phyloP scores from a whole-genome alignment of 345 rosid genomes.

The Melaleuca quinquenervia region DNA sequence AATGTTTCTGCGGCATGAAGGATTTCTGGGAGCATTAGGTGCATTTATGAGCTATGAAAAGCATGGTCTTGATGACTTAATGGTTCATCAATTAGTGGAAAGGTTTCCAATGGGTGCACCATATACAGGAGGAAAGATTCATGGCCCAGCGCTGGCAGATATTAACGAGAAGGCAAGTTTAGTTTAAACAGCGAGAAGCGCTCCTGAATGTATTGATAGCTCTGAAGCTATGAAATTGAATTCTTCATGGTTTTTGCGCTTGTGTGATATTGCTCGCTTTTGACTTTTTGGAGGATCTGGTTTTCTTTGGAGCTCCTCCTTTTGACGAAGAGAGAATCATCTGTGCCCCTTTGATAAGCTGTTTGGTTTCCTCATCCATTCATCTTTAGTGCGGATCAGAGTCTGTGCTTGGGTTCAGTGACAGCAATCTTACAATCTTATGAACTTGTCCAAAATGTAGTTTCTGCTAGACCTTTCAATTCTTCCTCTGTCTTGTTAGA shows the following conservation, averaged over 20 bases:
- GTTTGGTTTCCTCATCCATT: neutral
- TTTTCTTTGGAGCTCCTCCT: neutral
- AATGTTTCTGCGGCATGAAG: slow-evolving; percentile 98
- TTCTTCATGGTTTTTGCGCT: neutral
- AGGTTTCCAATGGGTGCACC: slow-evolving; percentile 99
- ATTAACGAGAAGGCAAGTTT: slow-evolving; percentile 87
- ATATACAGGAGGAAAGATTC: slow-evolving; percentile 91
- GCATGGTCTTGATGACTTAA: slow-evolving; percentile 95
- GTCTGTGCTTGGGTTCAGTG: neutral
- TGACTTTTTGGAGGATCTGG: neutral
- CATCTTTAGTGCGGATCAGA: neutral
- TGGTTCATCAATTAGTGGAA: slow-evolving; percentile 98
- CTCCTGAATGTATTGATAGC: neutral
- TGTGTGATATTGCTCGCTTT: neutral
- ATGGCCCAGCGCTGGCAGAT: slow-evolving; percentile 95
- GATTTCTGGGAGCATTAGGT: slow-evolving; percentile 92
- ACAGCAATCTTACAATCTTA: neutral
- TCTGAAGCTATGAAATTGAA: neutral
- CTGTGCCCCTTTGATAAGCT: neutral
- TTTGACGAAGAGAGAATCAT: neutral
- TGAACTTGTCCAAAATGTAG: neutral
- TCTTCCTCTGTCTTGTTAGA: neutral
- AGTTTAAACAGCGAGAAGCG: neutral
- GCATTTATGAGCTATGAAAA: slow-evolving; percentile 99
- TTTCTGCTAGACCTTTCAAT: neutral